Base-by-base conservation (phyloP, 1,284 basidiomycete species). In the Pisolithus thermaeus region DNA sequence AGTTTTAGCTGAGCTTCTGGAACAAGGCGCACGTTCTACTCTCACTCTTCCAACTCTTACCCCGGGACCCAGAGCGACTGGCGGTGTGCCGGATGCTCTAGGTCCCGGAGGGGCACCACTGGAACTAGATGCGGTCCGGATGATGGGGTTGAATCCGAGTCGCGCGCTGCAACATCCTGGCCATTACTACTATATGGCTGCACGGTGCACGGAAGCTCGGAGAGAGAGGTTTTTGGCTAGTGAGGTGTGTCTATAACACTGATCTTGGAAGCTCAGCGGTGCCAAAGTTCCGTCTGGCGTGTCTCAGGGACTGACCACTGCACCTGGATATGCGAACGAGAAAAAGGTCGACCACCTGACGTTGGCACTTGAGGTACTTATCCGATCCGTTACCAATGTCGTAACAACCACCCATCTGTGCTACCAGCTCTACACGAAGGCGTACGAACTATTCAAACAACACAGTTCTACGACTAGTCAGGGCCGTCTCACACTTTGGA, bases 171-270 rank as follows among this genome's bases (percentile, higher is more conserved):
- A 94, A 59, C 90, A 94, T 62, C 87, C 93, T 0, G 93, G 92
- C 0, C 91, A 86, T 67, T 96, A 95, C 63, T 96, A 92, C 65
- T 91, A 92, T 63, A 83, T 87, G 68, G 90, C 92, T 1, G 94
- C 90, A 0, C 76, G 78, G 44, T 93, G 90, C 62, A 90, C 91
- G 0, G 84, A 93, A 58, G 75, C 81, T 56, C 74, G 94, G 30
- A 73, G 84, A 47, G 75, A 80, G 55, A 75, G 83, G 20, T 95
- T 87, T 65, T 61, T 86, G 49, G 73, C 73, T 16, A 73, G 73
- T 27, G 85, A 90, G 69, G 82, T 83, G 47, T 54, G 73, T 62
- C 18, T 25, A 5, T 7, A 11, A 23, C 8, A n/a, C 36, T 25
- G 2, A 5, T 6, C 39, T 16, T 7, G 9, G 7, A 28, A 16